Evolutionary conservation across 257 asterid genomes (phyloP).

Genomic region (Solanum pinnatisectum): DNA sequence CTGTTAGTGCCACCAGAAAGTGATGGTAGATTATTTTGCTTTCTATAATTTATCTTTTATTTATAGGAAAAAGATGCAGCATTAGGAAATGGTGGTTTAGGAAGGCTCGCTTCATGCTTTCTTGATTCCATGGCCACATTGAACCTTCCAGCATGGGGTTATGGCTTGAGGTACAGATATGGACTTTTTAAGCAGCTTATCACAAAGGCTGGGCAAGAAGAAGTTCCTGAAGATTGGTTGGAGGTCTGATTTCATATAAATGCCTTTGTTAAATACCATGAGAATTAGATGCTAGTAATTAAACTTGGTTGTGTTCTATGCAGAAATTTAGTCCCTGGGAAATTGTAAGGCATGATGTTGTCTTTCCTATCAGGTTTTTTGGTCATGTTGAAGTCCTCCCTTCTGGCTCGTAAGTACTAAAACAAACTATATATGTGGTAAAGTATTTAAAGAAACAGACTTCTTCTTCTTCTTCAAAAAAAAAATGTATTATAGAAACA

Average conservation of each 20-base stretch:
- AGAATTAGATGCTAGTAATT: not conserved
- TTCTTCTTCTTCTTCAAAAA: no score
- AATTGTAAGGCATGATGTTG: slow-evolving; percentile 82
- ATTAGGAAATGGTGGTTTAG: slow-evolving; percentile 98
- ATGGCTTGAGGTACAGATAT: slow-evolving; percentile 93
- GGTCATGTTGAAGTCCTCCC: slow-evolving; percentile 87
- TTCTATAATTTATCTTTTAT: slow-evolving; percentile 1
- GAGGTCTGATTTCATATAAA: slow-evolving; percentile 49
- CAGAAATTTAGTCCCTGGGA: slow-evolving; percentile 99
- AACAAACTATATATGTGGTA: slow-evolving; percentile 2
- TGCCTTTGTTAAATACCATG: not conserved
- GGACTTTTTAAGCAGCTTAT: slow-evolving; percentile 93
- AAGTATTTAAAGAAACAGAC: not conserved
- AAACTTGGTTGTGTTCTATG: slow-evolving; percentile 13
- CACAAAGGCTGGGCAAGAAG: slow-evolving; percentile 84
- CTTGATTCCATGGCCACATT: slow-evolving; percentile 97
- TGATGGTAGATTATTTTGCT: not conserved
- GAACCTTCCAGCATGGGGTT: slow-evolving; percentile 99
- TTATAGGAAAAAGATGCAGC: slow-evolving; percentile 98
- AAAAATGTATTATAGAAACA: not conserved
- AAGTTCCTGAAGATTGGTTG: slow-evolving; percentile 91
- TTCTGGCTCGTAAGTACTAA: slow-evolving; percentile 76
- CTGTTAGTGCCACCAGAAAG: not conserved
- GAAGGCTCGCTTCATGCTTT: slow-evolving; percentile 99
- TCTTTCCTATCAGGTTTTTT: slow-evolving; percentile 84